These are phyloP conservation scores for Hysterangium stoloniferum DNA, from an alignment of 768 basidiomycete species.

Conservation along the genomic window DNA sequence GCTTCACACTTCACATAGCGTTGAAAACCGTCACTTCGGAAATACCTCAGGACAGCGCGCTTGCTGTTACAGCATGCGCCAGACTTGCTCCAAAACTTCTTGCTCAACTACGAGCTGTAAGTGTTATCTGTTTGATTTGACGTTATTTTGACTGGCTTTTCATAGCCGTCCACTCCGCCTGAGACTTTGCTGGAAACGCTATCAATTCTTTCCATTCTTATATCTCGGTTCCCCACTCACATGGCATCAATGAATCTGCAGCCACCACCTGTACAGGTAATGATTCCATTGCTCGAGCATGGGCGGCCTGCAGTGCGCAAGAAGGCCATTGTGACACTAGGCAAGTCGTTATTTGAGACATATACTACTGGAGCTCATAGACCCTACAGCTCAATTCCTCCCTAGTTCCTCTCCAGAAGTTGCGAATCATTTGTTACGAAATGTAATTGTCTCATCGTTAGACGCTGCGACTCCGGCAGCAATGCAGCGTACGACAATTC, in stretches of 20 bases:
- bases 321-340: constrained; percentile 76
- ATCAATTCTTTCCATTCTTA: constrained; percentile 81
- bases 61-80: constrained; percentile 70
- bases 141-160: not conserved
- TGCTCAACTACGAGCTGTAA: constrained; percentile 67
- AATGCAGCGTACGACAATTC: constrained; percentile 69
- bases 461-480: constrained; percentile 45
- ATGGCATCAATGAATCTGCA: constrained; percentile 45
- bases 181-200: constrained; percentile 80
- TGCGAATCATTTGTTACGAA: constrained; percentile 52
- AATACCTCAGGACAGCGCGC: constrained; percentile 73
- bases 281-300: constrained; percentile 69
- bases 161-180: constrained; percentile 58
- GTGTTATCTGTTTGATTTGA: constrained; percentile 14
- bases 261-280: constrained; percentile 55
- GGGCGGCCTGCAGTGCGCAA: constrained; percentile 83
- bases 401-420: constrained; percentile 58
- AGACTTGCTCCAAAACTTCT: constrained; percentile 82
- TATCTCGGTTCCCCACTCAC: constrained; percentile 72
- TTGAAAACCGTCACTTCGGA: constrained; percentile 93
- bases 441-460: constrained; percentile 54
- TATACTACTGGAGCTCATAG: not conserved
- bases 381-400: constrained; percentile 58
- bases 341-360: constrained; percentile 9
- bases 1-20: constrained; percentile 37